phyloP scores from a whole-genome alignment of 2,329 filamentous ascomycete species.

The Camptophora hylomeconis region DNA sequence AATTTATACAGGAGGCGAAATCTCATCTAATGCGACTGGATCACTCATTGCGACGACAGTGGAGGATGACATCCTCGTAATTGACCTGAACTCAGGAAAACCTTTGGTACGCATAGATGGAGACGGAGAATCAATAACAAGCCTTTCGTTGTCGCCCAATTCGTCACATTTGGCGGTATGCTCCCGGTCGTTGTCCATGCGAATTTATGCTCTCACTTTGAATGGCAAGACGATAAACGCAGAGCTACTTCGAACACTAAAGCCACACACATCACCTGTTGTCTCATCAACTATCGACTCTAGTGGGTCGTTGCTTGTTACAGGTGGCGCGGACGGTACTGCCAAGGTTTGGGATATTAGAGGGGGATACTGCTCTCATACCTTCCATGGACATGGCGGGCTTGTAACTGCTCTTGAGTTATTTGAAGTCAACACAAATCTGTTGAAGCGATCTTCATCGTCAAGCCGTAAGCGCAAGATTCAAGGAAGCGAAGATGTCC shows the following conservation, averaged over 20 bases:
- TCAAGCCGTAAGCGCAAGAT: slow-evolving; percentile 21
- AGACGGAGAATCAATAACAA: slow-evolving; percentile 46
- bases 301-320: slow-evolving; percentile 80
- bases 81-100: slow-evolving; percentile 68
- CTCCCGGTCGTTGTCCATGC: slow-evolving; percentile 92
- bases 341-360: slow-evolving; percentile 96
- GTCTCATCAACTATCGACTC: slow-evolving; percentile 73
- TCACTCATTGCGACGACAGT: slow-evolving; percentile 74
- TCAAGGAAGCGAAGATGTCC: slow-evolving; percentile 31
- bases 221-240: slow-evolving; percentile 46
- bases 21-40: slow-evolving; percentile 69
- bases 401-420: slow-evolving; percentile 84
- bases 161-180: slow-evolving; percentile 80
- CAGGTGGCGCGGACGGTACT: slow-evolving; percentile 80
- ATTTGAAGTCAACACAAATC: slow-evolving; percentile 48
- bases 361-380: slow-evolving; percentile 80
- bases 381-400: slow-evolving; percentile 83
- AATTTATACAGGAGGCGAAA: slow-evolving; percentile 83
- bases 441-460: not conserved
- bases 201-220: slow-evolving; percentile 63
- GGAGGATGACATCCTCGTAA: slow-evolving; percentile 69
- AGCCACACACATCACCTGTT: slow-evolving; percentile 82
- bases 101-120: slow-evolving; percentile 81
- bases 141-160: slow-evolving; percentile 60
- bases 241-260: slow-evolving; percentile 64